Base-by-base conservation (phyloP, 495 filamentous ascomycete genomes). In the Geoglossum glabrum region DNA sequence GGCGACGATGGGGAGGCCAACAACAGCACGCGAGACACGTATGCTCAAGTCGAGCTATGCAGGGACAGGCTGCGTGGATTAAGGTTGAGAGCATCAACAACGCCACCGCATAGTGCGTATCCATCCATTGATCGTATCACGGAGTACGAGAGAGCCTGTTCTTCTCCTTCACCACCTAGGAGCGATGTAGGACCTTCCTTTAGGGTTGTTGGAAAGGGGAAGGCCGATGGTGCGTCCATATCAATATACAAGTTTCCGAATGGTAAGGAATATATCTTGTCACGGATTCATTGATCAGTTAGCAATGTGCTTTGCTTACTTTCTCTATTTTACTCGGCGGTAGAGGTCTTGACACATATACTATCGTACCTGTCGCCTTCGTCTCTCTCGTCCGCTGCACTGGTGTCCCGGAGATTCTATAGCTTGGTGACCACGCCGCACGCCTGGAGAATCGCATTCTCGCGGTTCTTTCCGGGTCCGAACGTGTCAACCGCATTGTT, bases 281-380 rank as follows among this genome's bases (percentile, higher is more conserved):
- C 21, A 27, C 19, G 49, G 23, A 27, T 52, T 7, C 5, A 28
- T 52, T 17, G 17, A 55, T 61, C 19, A 30, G 54, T 46, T n/a
- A 17, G 11, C 45, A 31, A 45, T n/a, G 50, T 13, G 50, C 70
- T 63, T 36, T 34, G 54, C 15, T 38, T 8, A 73, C 65, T 61
- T 58, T 60, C 60, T 50, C 13, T 26, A 40, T 40, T 25, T 40
- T 40, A n/a, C n/a, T n/a, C 17, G 36, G 36, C 60, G 59, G 54
- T 65, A 95, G 89, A 96, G 78, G 82, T 95, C 55, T 65, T 96
- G 63, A 94, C 85, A 10, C 89, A 96, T 63, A 83, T 92, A n/a
- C 68, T 96, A 1, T 94, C 90, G 31, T 85, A 96, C 70, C 70
- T 96, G 38, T 79, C 87, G 15, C 85, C 89, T 10, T 75, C 84